Percentiles rank a stretch among this genome's conserved stretches.
These are phyloP conservation scores for Colletotrichum limetticola DNA, from an alignment of 2,329 filamentous ascomycete genomes.

Conservation along the genomic window DNA sequence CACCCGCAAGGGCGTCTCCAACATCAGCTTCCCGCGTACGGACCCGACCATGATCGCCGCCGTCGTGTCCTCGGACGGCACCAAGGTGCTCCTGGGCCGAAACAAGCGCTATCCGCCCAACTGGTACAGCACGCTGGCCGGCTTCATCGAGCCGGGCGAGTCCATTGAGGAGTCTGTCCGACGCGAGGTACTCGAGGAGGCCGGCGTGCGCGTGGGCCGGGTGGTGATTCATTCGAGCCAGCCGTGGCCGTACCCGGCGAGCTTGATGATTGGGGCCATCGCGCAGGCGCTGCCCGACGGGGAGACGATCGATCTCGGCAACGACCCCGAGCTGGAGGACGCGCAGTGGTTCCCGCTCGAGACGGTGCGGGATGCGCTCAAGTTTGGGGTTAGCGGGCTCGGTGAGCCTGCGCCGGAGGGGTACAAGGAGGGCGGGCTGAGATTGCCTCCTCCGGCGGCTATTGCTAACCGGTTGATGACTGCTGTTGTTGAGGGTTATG, in stretches of 20 bases:
- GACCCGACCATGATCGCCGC: slow-evolving; percentile 97
- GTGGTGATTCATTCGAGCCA: slow-evolving; percentile 87
- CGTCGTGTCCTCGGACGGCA: slow-evolving; percentile 83
- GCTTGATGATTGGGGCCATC: slow-evolving; percentile 87
- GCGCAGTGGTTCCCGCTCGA: slow-evolving; percentile 89
- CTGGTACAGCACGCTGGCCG: slow-evolving; percentile 91
- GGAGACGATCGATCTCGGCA: slow-evolving; percentile 83
- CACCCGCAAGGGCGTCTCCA: slow-evolving; percentile 87
- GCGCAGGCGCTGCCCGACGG: slow-evolving; percentile 83
- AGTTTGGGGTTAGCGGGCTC: slow-evolving; percentile 73
- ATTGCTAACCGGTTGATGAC: slow-evolving; percentile 91
- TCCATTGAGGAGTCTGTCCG: slow-evolving; percentile 86
- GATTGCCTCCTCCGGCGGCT: slow-evolving; percentile 85
- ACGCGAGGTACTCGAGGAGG: slow-evolving; percentile 88
- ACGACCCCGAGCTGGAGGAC: slow-evolving; percentile 91
- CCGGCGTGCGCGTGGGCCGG: slow-evolving; percentile 78
- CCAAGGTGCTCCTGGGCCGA: slow-evolving; percentile 84
- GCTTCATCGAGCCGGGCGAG: slow-evolving; percentile 87
- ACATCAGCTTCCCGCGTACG: slow-evolving; percentile 90
- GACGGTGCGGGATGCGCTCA: slow-evolving; percentile 81
- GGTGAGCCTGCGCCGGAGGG: slow-evolving; percentile 71
- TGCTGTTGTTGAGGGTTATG: slow-evolving; percentile 81
- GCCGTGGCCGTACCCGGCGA: slow-evolving; percentile 88
- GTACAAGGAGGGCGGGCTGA: slow-evolving; percentile 81
- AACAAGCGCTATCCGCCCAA: slow-evolving; percentile 83